Base-by-base conservation (phyloP, 2,329 filamentous ascomycete species). In the Beauveria asiatica region DNA sequence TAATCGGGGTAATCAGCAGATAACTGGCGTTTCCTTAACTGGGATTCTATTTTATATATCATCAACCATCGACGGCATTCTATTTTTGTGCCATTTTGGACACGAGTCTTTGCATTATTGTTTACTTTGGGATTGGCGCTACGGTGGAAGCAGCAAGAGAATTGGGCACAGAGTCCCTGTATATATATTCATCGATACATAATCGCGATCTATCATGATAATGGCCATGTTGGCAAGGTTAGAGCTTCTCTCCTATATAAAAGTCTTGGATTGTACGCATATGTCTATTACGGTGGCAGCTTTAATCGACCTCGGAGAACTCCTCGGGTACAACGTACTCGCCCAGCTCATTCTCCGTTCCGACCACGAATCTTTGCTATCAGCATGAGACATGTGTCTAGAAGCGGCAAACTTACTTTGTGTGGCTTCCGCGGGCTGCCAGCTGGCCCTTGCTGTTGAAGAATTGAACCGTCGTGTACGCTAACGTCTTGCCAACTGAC, bases 361-460 rank as follows among this genome's bases (percentile, higher is more conserved):
- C 72, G 1, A 69, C 67, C 1, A 81, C 74, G 57, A 76, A 80
- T 67, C 78, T 80, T 25, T 5, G 7, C 2, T 3, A 27, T 67
- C n/a, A 67, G 61, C 16, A 48, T 50, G 27, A 33, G 17, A 19
- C 13, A 21, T 39, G 5, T 13, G 44, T 2, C 7, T 9, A 16
- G 17, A 7, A 19, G 19, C 17, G 10, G 10, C 4, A 3, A 7
- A 64, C 78, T 68, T 66, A 86, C 84, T 87, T 87, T 16, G 84
- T 87, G 67, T 87, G 84, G 64, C 83, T 87, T 48, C 84, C 84
- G 51, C 84, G 73, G 0, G 84, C 84, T 11, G 83, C 80, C 4
- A 87, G 68, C 48, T 87, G 78, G 6, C 83, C 83, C 62, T 83
- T 80, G 55, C 71, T 72, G 63, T 87, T 86, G 57, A 72, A 78